Base-by-base conservation (phyloP, 2,329 filamentous ascomycete genomes). In the Coniochaeta pulveracea region DNA sequence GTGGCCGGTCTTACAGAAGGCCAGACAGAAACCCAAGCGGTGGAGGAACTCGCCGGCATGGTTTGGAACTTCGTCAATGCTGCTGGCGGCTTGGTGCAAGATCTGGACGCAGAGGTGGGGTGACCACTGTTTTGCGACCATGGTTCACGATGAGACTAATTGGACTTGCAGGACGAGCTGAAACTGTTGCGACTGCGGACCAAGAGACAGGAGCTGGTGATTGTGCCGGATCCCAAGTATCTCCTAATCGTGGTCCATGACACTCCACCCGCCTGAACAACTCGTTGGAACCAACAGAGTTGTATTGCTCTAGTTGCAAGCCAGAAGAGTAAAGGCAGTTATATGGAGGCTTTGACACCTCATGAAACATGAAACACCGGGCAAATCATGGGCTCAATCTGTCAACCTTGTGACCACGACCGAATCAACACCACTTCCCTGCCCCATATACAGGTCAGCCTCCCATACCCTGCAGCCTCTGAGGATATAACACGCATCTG, bases 121-220 rank as follows among this genome's bases (percentile, higher is more conserved):
- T 15, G 8, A n/a, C n/a, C n/a, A n/a, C n/a, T n/a, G n/a, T n/a
- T n/a, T n/a, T n/a, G n/a, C n/a, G n/a, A n/a, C n/a, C n/a, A n/a
- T n/a, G n/a, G n/a, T n/a, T 10, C 19, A 6, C 22, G 33, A 26
- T 34, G 23, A 43, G 16, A 21, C 17, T 9, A 14, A 32, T 24
- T 16, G 27, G 12, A 19, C 19, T 34, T 6, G 19, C 41, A 80
- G 68, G 84, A 91, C 47, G 83, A 88, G 50, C 57, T 88, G 41
- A 85, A 79, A 57, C 62, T 91, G 30, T 56, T 91, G 33, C 69
- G 83, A 41, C 52, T 93, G 42, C 71, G 85, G 43, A 89, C 83
- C n/a, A 85, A 78, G 62, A 86, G 83, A 55, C 81, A 86, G 46
- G 85, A 93, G 55, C 60, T 91, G 40, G 80, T 91, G 38, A 84